These are phyloP conservation scores for Talaromyces stipitatus DNA, from an alignment of 495 filamentous ascomycete genomes.

Conservation along the genomic window DNA sequence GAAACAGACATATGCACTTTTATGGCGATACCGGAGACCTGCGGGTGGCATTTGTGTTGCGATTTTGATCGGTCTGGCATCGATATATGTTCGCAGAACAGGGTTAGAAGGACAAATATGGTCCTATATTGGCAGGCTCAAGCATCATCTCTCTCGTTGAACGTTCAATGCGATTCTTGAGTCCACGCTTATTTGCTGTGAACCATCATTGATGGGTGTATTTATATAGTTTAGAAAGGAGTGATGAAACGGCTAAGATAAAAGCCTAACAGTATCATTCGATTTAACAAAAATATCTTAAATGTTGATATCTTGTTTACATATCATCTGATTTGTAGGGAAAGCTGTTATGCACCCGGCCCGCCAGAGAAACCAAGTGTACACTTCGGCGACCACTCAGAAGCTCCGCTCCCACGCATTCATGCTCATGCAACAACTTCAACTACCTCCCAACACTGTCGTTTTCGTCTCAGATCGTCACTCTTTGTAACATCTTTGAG, in stretches of 20 bases:
- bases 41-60: conserved; percentile 52
- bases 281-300: no score
- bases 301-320: no score
- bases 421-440: conserved; percentile 8
- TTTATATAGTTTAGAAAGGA: neutral
- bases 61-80: conserved; percentile 52
- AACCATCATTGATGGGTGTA: neutral
- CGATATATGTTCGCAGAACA: conserved; percentile 41
- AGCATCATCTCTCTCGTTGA: neutral
- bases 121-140: conserved; percentile 25
- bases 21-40: conserved; percentile 55
- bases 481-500: neutral
- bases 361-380: conserved; percentile 7
- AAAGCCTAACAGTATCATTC: no score
- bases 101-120: conserved; percentile 36
- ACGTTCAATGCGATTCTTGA: neutral
- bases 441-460: conserved; percentile 11
- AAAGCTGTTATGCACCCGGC: neutral
- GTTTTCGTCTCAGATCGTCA: neutral
- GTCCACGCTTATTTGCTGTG: neutral
- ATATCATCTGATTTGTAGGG: no score
- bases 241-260: no score
- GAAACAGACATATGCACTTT: conserved; percentile 39
- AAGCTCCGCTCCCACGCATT: neutral
- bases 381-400: conserved; percentile 8